Evolutionary conservation across 1,284 basidiomycete species (phyloP).

Genomic region (Lignosus rhinocerotis): DNA sequence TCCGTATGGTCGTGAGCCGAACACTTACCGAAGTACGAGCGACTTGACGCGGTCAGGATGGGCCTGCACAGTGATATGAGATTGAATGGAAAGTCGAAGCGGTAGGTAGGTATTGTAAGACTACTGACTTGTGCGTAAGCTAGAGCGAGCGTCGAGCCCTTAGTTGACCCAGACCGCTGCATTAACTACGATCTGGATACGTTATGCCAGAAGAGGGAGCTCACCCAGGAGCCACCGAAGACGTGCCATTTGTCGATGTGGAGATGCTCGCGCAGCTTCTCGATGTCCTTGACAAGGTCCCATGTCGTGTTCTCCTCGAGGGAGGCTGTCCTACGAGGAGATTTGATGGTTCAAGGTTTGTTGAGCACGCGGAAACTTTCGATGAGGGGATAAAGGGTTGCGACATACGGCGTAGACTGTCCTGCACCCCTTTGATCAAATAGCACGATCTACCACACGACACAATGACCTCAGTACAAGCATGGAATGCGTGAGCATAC

Average conservation of each 20-base stretch:
- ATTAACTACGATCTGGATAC: background rate
- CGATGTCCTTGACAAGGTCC: constrained; percentile 91
- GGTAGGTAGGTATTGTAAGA: background rate
- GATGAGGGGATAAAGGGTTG: no score
- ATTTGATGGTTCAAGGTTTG: background rate
- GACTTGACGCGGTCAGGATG: constrained; percentile 83
- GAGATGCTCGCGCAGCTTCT: constrained; percentile 76
- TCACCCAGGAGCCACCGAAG: constrained; percentile 89
- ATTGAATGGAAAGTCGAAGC: background rate
- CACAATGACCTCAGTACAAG: background rate
- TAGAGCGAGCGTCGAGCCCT: constrained; percentile 91
- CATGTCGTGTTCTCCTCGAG: constrained; percentile 91
- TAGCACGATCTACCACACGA: constrained; percentile 58
- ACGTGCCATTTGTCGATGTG: constrained; percentile 82
- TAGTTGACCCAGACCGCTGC: constrained; percentile 1
- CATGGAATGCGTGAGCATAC: background rate
- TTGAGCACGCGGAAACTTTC: background rate
- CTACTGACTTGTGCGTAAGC: constrained; percentile 77
- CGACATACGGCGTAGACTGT: constrained; percentile 77
- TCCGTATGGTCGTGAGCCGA: background rate
- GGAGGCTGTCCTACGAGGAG: constrained; percentile 58
- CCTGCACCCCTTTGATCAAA: constrained; percentile 88
- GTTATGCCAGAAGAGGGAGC: constrained; percentile 15
- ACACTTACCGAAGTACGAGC: constrained; percentile 74
- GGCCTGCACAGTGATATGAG: constrained; percentile 41